Conservation (phyloP, 2,329 filamentous ascomycete genomes). For the Cordyceps farinosa region DNA sequence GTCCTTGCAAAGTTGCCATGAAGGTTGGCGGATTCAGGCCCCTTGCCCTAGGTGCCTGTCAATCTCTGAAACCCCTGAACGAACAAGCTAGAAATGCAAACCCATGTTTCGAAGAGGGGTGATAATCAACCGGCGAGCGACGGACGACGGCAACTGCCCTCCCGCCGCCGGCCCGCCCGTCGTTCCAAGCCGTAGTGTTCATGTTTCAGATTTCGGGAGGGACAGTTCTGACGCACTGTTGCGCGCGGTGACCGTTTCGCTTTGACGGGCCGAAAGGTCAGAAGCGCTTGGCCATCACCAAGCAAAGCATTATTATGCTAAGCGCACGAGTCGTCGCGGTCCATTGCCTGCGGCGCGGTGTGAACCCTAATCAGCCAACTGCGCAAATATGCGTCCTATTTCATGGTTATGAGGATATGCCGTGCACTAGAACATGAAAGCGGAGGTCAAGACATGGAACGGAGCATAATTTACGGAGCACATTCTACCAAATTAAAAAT, state of each 20-base stretch:
- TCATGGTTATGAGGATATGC: no score
- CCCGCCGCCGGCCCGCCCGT: background rate
- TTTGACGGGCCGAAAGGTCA: background rate
- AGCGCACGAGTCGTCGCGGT: background rate
- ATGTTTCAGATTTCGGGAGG: slow-evolving; percentile 1
- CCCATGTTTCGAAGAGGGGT: slow-evolving; percentile 5
- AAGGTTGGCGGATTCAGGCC: background rate
- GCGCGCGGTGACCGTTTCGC: background rate
- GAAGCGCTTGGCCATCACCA: background rate
- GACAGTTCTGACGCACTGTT: background rate
- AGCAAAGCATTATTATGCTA: background rate
- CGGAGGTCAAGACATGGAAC: no score
- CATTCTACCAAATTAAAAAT: no score
- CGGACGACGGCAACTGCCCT: background rate
- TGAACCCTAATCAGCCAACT: background rate
- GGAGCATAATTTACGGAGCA: no score
- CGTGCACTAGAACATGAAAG: no score
- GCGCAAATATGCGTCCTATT: background rate
- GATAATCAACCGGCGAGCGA: no score
- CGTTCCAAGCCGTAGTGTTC: background rate
- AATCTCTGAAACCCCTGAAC: background rate
- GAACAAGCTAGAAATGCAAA: slow-evolving; percentile 1
- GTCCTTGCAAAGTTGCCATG: background rate
- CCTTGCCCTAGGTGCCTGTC: background rate
- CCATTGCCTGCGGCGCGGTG: background rate